These are phyloP conservation scores for Paecilomyces sp. DNA, from an alignment of 2,329 filamentous ascomycete genomes.

Conservation along the genomic window DNA sequence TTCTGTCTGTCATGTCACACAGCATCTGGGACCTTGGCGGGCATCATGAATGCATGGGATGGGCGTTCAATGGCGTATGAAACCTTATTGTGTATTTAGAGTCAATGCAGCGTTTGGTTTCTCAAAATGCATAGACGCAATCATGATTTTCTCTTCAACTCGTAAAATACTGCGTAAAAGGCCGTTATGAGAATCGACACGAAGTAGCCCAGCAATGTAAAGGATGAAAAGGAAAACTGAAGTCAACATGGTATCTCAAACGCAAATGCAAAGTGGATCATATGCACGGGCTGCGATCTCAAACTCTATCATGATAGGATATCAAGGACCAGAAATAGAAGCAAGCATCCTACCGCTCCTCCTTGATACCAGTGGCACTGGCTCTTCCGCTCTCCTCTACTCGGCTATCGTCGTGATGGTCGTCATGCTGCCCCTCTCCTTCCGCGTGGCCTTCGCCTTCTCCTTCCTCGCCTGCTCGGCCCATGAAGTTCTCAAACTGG, in stretches of 20 bases:
- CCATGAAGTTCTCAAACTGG: slow-evolving; percentile 95
- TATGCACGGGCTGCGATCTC: not conserved
- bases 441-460: slow-evolving; percentile 18
- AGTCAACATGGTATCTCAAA: not conserved
- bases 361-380: not conserved
- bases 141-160: not conserved
- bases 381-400: slow-evolving; percentile 9
- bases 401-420: slow-evolving; percentile 5
- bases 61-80: slow-evolving; percentile 29
- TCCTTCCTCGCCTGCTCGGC: slow-evolving; percentile 42
- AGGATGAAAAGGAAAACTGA: not conserved
- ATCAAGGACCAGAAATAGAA: not conserved
- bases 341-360: not conserved
- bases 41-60: slow-evolving; percentile 28
- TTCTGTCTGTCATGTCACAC: slow-evolving; percentile 19
- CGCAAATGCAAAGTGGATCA: not conserved
- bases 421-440: slow-evolving; percentile 11
- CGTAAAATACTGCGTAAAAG: not conserved
- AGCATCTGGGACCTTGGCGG: slow-evolving; percentile 12
- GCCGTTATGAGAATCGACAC: not conserved
- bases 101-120: slow-evolving; percentile 3
- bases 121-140: slow-evolving; percentile 1
- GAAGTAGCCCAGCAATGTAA: not conserved
- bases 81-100: slow-evolving; percentile 5
- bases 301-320: not conserved